Base-by-base conservation (phyloP, 2,329 filamentous ascomycete genomes). In the Neofusicoccum sp. region DNA sequence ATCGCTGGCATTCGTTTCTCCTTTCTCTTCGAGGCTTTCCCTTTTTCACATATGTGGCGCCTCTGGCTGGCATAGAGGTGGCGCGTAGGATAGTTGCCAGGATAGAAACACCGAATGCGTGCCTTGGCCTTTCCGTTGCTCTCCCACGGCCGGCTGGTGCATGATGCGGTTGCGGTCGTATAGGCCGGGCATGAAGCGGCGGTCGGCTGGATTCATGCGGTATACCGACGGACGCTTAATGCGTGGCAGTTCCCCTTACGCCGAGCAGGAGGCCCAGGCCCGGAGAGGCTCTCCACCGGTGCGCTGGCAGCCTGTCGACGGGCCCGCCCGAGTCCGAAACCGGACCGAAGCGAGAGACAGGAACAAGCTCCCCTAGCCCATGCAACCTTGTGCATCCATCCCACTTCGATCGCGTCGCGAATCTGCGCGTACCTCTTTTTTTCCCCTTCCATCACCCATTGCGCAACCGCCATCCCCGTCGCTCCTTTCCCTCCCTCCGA, bases 11-110 rank as follows among this genome's bases (percentile, higher is more conserved):
- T 58, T 28, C 14, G 16, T 44, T 58, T 54, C 49, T 29, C 29
- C n/a, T 9, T 41, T n/a, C 41, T 33, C 31, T 28, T 58, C 41
- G 29, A 31, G 54, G 1, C 22, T 22, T 22, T 22, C 22, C 22
- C 22, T 22, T 22, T 22, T 22, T 22, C 22, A 22, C 22, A 22
- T 22, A 22, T 22, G 22, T 33, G 54, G 41, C 54, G 39, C 54
- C 54, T 58, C 54, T 58, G 41, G 41, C 54, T 34, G 54, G 54
- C n/a, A 58, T 58, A 58, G 54, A 44, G 54, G 54, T 44, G 54
- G 37, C 54, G 39, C 41, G 41, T 58, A 58, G 54, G 54, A 58
- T 58, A 43, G 54, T 58, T 45, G 54, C 54, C 54, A 58, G 54
- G 54, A 58, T 58, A 58, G 54, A 58, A 58, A 58, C 54, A 45